Conservation (phyloP, 257 asterid species). For the Solanum lycopersicoides region DNA sequence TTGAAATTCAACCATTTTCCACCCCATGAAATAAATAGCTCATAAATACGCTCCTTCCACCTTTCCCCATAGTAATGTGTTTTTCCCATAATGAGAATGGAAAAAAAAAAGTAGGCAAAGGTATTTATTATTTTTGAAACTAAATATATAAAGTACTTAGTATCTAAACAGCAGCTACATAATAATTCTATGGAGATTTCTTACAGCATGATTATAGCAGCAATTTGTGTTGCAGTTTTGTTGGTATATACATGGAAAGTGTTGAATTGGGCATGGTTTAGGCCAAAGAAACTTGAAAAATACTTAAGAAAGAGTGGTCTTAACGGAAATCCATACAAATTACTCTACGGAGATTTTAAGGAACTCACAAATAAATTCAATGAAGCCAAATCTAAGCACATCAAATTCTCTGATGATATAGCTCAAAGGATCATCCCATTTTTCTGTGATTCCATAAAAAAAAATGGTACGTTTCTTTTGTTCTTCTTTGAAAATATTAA, state of each 20-base stretch:
- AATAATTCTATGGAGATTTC: too few species aligned
- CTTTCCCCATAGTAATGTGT: too few species aligned
- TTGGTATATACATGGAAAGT: constrained; percentile 1
- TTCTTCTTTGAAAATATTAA: too few species aligned
- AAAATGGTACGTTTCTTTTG: neutral
- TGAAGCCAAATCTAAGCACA: constrained; percentile 23
- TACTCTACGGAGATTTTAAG: constrained; percentile 23
- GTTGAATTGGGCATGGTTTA: neutral
- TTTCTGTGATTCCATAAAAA: neutral
- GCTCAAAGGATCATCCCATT: neutral
- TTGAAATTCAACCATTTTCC: too few species aligned
- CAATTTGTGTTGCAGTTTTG: neutral
- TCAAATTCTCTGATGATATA: neutral
- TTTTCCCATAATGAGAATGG: too few species aligned
- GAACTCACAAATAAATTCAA: constrained; percentile 3
- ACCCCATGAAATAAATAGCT: too few species aligned
- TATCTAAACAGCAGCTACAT: too few species aligned
- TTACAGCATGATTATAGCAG: too few species aligned
- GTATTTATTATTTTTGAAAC: too few species aligned
- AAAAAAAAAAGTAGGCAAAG: too few species aligned
- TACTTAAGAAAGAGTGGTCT: constrained; percentile 22
- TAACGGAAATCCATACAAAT: constrained; percentile 19
- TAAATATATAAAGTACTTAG: too few species aligned
- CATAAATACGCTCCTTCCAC: too few species aligned
- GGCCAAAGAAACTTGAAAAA: neutral